These are phyloP conservation scores for Kwoniella shandongensis DNA, from an alignment of 768 basidiomycete genomes.

Conservation along the genomic window DNA sequence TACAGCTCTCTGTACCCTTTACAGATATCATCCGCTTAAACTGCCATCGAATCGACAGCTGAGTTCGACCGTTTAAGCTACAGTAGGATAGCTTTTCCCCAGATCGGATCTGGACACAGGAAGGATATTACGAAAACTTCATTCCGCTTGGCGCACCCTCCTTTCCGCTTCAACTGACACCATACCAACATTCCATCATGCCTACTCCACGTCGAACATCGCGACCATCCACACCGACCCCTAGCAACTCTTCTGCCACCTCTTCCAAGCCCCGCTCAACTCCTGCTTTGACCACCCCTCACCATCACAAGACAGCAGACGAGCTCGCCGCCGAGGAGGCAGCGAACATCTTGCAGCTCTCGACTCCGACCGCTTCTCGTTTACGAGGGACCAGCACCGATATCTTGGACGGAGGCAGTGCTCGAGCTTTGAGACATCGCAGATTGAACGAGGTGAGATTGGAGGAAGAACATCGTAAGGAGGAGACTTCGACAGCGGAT, in stretches of 20 bases:
- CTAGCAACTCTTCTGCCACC: conserved; percentile 9
- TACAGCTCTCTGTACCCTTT: too few species aligned
- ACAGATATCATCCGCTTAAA: too few species aligned
- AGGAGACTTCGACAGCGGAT: conserved; percentile 7
- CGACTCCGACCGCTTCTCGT: conserved; percentile 1
- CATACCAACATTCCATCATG: conserved; percentile 16
- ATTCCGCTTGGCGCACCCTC: background rate
- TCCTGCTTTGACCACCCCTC: conserved; percentile 6
- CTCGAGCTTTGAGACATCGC: conserved; percentile 11
- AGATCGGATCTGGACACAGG: too few species aligned
- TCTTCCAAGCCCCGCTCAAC: conserved; percentile 10
- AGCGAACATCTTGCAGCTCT: conserved; percentile 14
- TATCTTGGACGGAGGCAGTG: conserved; percentile 9
- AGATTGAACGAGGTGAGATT: conserved; percentile 12
- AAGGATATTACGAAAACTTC: background rate
- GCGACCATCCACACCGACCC: conserved; percentile 6
- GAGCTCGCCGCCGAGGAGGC: conserved; percentile 36
- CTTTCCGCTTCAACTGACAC: background rate
- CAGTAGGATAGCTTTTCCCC: too few species aligned
- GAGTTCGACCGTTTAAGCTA: too few species aligned
- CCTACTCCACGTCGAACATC: conserved; percentile 26
- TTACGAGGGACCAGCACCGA: background rate
- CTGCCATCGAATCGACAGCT: too few species aligned
- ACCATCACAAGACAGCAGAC: conserved; percentile 35
- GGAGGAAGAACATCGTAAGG: conserved; percentile 1